A percentile compares a stretch with the other conserved stretches of the same genome.
These are phyloP conservation scores for Leishmania amazonensis DNA, from an alignment of 208 protist species.

Conservation along the genomic window DNA sequence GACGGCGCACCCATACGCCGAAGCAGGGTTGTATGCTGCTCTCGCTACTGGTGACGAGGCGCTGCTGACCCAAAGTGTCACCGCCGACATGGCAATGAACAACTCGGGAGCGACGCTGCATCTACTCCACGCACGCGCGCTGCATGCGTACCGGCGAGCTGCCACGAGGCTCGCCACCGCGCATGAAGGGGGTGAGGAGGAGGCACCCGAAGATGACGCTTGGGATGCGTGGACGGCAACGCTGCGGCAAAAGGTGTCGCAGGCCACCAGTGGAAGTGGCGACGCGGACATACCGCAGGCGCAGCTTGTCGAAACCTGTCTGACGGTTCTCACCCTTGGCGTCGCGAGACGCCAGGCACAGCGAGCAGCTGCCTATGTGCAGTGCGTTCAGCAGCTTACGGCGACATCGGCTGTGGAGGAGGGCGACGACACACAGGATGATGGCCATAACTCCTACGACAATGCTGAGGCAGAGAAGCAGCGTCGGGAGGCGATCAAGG, in stretches of 20 bases:
- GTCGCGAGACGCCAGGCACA: constrained; percentile 8
- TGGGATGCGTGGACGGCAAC: constrained; percentile 8
- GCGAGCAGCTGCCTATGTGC: constrained; percentile 19
- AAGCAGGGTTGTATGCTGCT: constrained; percentile 24
- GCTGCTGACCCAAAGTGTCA: constrained; percentile 14
- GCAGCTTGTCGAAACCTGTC: constrained; percentile 10
- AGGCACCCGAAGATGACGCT: constrained; percentile 6
- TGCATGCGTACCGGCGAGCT: constrained; percentile 11
- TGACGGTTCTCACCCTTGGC: constrained; percentile 15
- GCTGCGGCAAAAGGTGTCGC: background rate
- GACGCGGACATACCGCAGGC: background rate
- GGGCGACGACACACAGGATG: background rate
- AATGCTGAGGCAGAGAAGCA: constrained; percentile 3
- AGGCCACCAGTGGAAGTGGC: background rate
- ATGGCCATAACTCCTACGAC: background rate
- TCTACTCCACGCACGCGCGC: background rate
- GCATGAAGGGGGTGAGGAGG: background rate
- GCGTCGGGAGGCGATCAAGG: constrained; percentile 2
- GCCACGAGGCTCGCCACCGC: background rate
- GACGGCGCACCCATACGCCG: constrained; percentile 8
- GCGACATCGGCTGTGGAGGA: background rate
- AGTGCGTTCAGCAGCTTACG: background rate
- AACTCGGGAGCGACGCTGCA: background rate
- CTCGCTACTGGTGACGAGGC: constrained; percentile 16
- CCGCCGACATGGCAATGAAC: constrained; percentile 1